Conservation (phyloP, 345 rosid genomes). For the Rhodamnia argentea region DNA sequence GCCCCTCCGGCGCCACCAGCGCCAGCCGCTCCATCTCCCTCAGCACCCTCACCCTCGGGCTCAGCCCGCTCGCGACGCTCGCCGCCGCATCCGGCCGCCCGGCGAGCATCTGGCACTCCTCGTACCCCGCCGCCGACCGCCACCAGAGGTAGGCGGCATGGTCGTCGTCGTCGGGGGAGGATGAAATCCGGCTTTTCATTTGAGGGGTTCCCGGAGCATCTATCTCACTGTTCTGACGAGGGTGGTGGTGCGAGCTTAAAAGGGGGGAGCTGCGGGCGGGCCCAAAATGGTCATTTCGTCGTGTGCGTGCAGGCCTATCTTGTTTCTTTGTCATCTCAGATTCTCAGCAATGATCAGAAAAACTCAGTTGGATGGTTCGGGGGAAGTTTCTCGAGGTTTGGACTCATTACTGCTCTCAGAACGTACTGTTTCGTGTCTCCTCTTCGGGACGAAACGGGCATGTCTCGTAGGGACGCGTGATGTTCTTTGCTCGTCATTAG, state of each 20-base stretch:
- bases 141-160: conserved; percentile 29
- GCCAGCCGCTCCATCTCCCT: conserved; percentile 53
- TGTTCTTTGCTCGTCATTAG: not conserved
- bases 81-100: conserved; percentile 4
- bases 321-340: not conserved
- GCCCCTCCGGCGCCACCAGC: conserved; percentile 34
- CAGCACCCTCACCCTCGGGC: conserved; percentile 34
- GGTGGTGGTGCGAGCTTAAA: not conserved
- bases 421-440: not conserved
- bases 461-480: not conserved
- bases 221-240: not conserved
- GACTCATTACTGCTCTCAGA: not conserved
- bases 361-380: not conserved
- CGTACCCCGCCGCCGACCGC: conserved; percentile 28
- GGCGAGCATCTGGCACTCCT: conserved; percentile 9
- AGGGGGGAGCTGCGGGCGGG: not conserved
- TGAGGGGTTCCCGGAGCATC: not conserved
- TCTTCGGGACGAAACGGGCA: not conserved
- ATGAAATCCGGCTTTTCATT: conserved; percentile 30
- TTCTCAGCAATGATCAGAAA: not conserved
- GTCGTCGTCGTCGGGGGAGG: conserved; percentile 20
- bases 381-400: not conserved
- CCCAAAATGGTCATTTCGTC: not conserved
- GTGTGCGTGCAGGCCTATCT: not conserved
- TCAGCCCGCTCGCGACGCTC: not conserved